Base-by-base conservation (phyloP, 768 basidiomycete species). In the Suillus tomentosus region DNA sequence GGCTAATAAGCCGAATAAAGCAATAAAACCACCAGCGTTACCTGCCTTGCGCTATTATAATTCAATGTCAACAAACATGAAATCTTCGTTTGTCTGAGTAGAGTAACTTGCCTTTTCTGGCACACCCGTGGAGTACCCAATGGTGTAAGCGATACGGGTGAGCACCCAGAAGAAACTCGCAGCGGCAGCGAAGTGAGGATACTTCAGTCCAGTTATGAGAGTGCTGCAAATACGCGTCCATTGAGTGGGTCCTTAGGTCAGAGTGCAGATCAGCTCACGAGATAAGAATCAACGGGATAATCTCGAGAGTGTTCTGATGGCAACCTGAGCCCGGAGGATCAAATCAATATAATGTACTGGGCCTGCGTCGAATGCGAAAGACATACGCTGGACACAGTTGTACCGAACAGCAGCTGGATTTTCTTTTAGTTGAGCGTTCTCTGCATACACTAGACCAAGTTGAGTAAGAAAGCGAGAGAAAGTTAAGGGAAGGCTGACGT, bases 241-340 rank as follows among this genome's bases (percentile, higher is more conserved):
- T 5, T 22, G 34, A 37, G 13, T 17, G 4, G 14, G 9, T 19
- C 17, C 31, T 54, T 31, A 31, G 10, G n/a, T 19, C 11, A 19
- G 54, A 22, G 34, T 36, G 19, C 3, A 13, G 19, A 55, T 36
- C 3, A 5, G 36, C n/a, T 36, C 19, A 37, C 34, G 34, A 36
- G n/a, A 55, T 37, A n/a, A 55, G 10, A 10, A 55, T 55, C n/a
- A 37, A 55, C 6, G 34, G 54, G 13, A 55, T 36, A 19, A 1
- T 55, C 34, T 55, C 34, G 54, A 37, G 54, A 7, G 34, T 55
- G 34, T 55, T 55, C 13, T 55, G 54, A 22, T 55, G 54, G 54
- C 34, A 55, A 37, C 54, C 53, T 55, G 5, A 55, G 36, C 6
- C 10, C 36, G 31, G 36, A n/a, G 7, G 54, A 55, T n/a, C 19